Conservation (phyloP, 1,284 basidiomycete species). For the Boletus calvinii region DNA sequence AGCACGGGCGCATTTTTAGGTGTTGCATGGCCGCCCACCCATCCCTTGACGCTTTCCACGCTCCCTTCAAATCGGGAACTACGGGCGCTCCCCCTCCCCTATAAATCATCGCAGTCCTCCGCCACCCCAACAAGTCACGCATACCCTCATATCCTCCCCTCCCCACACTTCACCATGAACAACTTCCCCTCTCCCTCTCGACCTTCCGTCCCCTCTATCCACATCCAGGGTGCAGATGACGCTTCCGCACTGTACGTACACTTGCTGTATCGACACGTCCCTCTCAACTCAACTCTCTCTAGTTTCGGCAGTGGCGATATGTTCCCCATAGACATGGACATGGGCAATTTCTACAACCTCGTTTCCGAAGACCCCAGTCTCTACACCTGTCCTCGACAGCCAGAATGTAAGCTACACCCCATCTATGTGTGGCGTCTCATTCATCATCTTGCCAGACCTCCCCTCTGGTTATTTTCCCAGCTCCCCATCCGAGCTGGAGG, state of each 20-base stretch:
- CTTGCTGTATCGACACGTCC: conserved; percentile 3
- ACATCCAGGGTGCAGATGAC: conserved; percentile 15
- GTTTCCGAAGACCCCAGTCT: not conserved
- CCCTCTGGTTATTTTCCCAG: not conserved
- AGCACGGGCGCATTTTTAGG: conserved; percentile 1
- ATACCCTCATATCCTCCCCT: not conserved
- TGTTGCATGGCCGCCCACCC: conserved; percentile 1
- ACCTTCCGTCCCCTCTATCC: conserved; percentile 19
- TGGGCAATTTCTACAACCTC: not conserved
- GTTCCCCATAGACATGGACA: not conserved
- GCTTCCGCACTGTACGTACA: conserved; percentile 15
- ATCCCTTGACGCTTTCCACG: conserved; percentile 18
- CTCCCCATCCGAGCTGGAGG: conserved; percentile 16
- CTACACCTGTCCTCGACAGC: conserved; percentile 2
- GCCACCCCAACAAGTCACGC: conserved; percentile 11
- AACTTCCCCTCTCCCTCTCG: conserved; percentile 1
- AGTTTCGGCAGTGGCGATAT: conserved; percentile 11
- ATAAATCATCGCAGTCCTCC: conserved; percentile 19
- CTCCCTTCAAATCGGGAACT: conserved; percentile 9
- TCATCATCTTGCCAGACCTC: conserved; percentile 17
- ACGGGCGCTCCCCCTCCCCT: conserved; percentile 11
- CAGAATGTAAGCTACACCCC: conserved; percentile 9
- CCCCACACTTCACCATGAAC: conserved; percentile 15
- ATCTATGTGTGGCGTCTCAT: conserved; percentile 17
- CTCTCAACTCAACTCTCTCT: conserved; percentile 14